Evolutionary conservation across 2,329 filamentous ascomycete species (phyloP).

Genomic region (Microdochium bolleyi): DNA sequence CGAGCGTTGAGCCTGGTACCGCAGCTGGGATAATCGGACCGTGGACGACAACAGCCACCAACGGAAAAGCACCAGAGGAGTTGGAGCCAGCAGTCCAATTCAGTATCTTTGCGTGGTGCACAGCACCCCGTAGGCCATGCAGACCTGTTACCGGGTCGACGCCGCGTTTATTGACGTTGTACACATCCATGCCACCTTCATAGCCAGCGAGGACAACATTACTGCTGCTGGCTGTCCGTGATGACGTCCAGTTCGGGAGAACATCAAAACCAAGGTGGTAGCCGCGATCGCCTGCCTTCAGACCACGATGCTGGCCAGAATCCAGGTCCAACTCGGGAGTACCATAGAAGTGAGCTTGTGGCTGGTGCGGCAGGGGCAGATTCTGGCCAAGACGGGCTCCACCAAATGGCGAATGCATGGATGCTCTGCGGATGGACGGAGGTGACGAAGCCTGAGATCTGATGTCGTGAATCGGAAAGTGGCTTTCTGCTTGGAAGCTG

Average conservation of each 20-base stretch:
- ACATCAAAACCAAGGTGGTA: conserved; percentile 79
- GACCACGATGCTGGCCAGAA: conserved; percentile 37
- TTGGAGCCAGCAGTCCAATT: conserved; percentile 55
- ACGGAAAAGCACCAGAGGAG: conserved; percentile 51
- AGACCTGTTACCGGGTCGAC: conserved; percentile 63
- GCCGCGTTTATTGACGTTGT: conserved; percentile 63
- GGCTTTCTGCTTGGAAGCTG: conserved; percentile 31
- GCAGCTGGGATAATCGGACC: conserved; percentile 54
- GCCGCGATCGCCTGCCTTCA: conserved; percentile 59
- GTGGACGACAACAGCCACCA: conserved; percentile 75
- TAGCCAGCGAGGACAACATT: conserved; percentile 70
- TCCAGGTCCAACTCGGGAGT: conserved; percentile 64
- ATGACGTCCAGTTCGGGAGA: conserved; percentile 37
- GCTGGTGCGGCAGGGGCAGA: conserved; percentile 54
- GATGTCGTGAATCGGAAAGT: conserved; percentile 27
- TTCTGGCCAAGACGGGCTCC: conserved; percentile 28
- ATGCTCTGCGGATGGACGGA: conserved; percentile 29
- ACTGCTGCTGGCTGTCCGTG: conserved; percentile 35
- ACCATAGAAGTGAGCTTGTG: conserved; percentile 61
- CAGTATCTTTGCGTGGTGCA: conserved; percentile 76
- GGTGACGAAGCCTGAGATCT: conserved; percentile 29
- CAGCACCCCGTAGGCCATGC: conserved; percentile 69
- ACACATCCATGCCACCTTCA: conserved; percentile 72
- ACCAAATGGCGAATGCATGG: conserved; percentile 42
- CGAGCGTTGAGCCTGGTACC: conserved; percentile 23